Base-by-base conservation (phyloP, 148 eudicot genomes). In the Chenopodium berlandieri region DNA sequence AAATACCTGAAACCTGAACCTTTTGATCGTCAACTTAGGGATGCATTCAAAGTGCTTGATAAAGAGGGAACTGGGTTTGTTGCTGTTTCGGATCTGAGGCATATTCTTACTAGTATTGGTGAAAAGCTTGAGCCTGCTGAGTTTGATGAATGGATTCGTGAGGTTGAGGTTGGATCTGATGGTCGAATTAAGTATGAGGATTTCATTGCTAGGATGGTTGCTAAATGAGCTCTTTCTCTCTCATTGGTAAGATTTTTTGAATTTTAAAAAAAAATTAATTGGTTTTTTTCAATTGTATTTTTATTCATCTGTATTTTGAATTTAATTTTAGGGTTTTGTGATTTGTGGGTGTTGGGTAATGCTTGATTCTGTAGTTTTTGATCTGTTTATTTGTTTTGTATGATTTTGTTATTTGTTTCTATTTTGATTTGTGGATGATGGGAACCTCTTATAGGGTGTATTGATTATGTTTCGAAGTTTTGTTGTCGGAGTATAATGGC, bases 131-230 rank as follows among this genome's bases (percentile, higher is more conserved):
- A 95, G 81, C 93, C 93, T 7, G 93, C 92, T 22, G 98, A 95
- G 83, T 95, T 95, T 81, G 98, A 95, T 83, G 97, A 95, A 93
- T 95, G 98, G 98, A 95, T 95, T 90, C 90, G 98, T 9, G 98
- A 95, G 82, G 92, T 94, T 34, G 96, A 94, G 83, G 94, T 92
- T 76, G 98, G 96, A 86, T 90, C 96, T 78, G 98, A 94, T 77
- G 96, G 98, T 0, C 86, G 88, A 85, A 94, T 94, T 80, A 88
- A 88, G 82, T 94, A 94, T 90, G 93, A 86, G 94, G 90, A 73
- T 73, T 73, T 73, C n/a, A 73, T 73, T 46, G 76, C 76, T 23
- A 73, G 76, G 76, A 73, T 73, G 76, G 76, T 73, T 48, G 76
- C 76, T 13, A 73, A 73, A 54, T 73, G 32, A 73, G 30, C 58